These are phyloP conservation scores for Pseudocohnilembus persalinus DNA, from an alignment of 169 alveolate genomes.

Conservation along the genomic window DNA sequence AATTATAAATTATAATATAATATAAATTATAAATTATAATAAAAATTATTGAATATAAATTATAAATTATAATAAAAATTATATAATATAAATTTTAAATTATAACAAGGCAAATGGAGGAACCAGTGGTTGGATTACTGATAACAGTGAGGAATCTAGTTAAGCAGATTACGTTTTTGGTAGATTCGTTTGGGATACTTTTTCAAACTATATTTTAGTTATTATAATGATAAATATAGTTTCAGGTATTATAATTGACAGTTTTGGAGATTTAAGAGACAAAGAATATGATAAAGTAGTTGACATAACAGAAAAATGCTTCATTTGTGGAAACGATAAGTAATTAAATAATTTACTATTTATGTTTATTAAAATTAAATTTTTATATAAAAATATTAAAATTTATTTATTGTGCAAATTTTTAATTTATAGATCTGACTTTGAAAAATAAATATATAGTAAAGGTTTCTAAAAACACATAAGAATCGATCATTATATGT, in stretches of 20 bases:
- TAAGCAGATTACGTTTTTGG: constrained; percentile 33
- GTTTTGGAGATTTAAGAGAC: constrained; percentile 78
- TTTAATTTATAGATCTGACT: constrained; percentile 38
- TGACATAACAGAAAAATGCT: constrained; percentile 68
- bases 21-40: too few species aligned
- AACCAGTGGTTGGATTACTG: constrained; percentile 38
- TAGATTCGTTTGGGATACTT: constrained; percentile 73
- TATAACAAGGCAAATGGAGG: constrained; percentile 48
- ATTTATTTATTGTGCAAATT: background rate
- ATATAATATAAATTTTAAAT: too few species aligned
- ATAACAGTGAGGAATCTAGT: constrained; percentile 18
- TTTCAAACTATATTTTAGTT: constrained; percentile 65
- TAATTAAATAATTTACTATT: background rate
- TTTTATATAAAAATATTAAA: background rate
- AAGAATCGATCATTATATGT: constrained; percentile 74
- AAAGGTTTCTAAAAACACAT: constrained; percentile 74
- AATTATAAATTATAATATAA: too few species aligned
- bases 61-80: too few species aligned
- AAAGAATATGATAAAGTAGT: constrained; percentile 52
- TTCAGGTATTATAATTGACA: constrained; percentile 84
- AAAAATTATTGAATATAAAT: too few species aligned
- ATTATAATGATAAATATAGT: constrained; percentile 73
- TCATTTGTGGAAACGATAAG: constrained; percentile 60
- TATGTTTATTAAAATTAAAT: background rate
- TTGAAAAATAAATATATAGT: constrained; percentile 60